Conservation (phyloP, 345 rosid species). For the Murraya paniculata region DNA sequence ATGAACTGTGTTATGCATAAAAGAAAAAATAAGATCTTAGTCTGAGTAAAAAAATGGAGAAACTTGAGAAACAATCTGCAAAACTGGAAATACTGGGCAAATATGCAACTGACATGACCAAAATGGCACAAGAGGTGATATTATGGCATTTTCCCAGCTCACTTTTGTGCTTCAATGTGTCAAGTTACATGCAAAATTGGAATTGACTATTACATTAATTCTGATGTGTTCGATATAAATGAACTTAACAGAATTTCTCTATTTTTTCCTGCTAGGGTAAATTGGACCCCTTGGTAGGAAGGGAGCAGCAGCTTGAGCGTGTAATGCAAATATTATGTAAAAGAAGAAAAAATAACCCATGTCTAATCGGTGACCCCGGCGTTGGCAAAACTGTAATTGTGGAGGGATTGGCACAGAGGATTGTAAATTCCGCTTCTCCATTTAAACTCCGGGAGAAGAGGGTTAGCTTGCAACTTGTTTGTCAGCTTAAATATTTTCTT, state of each 20-base stretch:
- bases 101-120: slow-evolving; percentile 19
- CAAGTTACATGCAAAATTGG: not conserved
- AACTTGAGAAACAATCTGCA: slow-evolving; percentile 2
- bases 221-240: not conserved
- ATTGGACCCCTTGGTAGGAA: slow-evolving; percentile 24
- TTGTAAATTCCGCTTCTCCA: slow-evolving; percentile 8
- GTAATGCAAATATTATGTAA: slow-evolving; percentile 21
- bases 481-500: not conserved
- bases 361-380: slow-evolving; percentile 31
- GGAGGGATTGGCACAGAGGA: slow-evolving; percentile 26
- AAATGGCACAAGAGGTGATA: not conserved
- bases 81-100: not conserved
- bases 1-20: not conserved
- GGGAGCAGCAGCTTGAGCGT: slow-evolving; percentile 9
- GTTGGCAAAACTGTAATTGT: slow-evolving; percentile 35
- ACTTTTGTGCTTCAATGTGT: not conserved
- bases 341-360: slow-evolving; percentile 31
- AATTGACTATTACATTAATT: not conserved
- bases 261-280: slow-evolving; percentile 1
- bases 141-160: not conserved
- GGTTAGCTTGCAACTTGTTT: slow-evolving; percentile 5
- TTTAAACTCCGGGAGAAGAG: slow-evolving; percentile 16
- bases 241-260: not conserved
- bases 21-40: not conserved
- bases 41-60: slow-evolving; percentile 6